Percentiles rank a stretch among this genome's conserved stretches.
phyloP scores from a whole-genome alignment of 2,329 filamentous ascomycete species.

The Colletotrichum incanum region DNA sequence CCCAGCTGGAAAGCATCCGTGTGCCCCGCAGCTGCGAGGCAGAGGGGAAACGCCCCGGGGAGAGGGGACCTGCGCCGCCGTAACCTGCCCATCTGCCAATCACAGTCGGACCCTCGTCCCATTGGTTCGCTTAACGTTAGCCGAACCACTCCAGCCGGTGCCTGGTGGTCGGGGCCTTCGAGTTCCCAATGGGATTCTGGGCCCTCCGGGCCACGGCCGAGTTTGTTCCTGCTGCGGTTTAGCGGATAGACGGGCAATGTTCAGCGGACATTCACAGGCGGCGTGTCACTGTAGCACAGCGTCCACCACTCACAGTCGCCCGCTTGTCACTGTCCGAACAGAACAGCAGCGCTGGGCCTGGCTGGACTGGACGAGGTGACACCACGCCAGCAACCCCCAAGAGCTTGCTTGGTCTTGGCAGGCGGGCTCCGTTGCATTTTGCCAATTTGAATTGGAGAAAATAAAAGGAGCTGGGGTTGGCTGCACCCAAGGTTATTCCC shows the following conservation, averaged over 20 bases:
- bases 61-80: slow-evolving; percentile 11
- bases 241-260: background rate
- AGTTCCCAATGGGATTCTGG: slow-evolving; percentile 4
- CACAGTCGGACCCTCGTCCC: background rate
- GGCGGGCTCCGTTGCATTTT: slow-evolving; percentile 16
- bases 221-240: slow-evolving; percentile 2
- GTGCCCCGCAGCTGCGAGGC: slow-evolving; percentile 17
- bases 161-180: background rate
- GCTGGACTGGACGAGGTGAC: background rate
- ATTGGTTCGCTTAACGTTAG: slow-evolving; percentile 35
- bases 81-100: background rate
- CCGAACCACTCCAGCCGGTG: slow-evolving; percentile 3
- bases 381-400: slow-evolving; percentile 6
- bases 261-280: background rate
- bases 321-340: slow-evolving; percentile 10
- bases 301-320: slow-evolving; percentile 19
- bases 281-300: slow-evolving; percentile 12
- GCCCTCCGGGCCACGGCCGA: background rate
- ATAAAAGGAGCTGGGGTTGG: slow-evolving; percentile 6
- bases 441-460: slow-evolving; percentile 11
- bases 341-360: slow-evolving; percentile 2
- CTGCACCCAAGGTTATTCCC: background rate
- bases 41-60: background rate
- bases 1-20: background rate
- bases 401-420: slow-evolving; percentile 19